Conservation (phyloP, 345 rosid species). For the Sonneratia alba region DNA sequence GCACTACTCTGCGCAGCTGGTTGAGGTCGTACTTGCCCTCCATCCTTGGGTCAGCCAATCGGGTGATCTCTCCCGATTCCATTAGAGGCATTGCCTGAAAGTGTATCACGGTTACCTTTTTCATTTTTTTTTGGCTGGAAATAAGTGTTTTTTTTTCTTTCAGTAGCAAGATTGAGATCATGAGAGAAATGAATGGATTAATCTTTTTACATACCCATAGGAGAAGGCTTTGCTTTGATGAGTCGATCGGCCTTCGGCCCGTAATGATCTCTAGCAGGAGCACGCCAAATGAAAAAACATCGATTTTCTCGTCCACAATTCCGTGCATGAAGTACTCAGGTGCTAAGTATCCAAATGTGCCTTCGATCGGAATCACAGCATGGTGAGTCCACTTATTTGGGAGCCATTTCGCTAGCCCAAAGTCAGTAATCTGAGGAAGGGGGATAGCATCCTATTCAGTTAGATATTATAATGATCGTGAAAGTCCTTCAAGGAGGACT, state of each 20-base stretch:
- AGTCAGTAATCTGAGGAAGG: constrained; percentile 64
- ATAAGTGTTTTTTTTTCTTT: too few relatives aligned
- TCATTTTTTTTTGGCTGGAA: neutral
- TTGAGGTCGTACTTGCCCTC: constrained; percentile 47
- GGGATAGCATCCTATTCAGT: neutral
- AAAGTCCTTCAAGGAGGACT: neutral
- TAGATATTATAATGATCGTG: too few relatives aligned
- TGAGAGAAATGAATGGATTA: neutral
- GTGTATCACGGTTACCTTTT: too few relatives aligned
- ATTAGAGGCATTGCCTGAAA: constrained; percentile 71
- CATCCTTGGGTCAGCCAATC: constrained; percentile 58
- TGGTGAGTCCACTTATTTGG: constrained; percentile 94
- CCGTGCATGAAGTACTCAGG: constrained; percentile 97
- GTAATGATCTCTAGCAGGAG: constrained; percentile 79
- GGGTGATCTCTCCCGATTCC: constrained; percentile 56
- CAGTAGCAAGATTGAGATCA: neutral
- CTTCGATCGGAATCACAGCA: constrained; percentile 80
- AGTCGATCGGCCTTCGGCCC: constrained; percentile 70
- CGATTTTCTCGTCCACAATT: constrained; percentile 86
- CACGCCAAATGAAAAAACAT: constrained; percentile 79
- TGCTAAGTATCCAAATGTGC: constrained; percentile 96
- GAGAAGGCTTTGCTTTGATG: constrained; percentile 66
- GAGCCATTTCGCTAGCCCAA: constrained; percentile 92
- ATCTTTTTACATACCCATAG: constrained; percentile 47
- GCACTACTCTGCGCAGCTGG: constrained; percentile 52